These are phyloP conservation scores for Wickerhamomyces hampshirensis DNA, from an alignment of 805 yeast species.

Conservation along the genomic window DNA sequence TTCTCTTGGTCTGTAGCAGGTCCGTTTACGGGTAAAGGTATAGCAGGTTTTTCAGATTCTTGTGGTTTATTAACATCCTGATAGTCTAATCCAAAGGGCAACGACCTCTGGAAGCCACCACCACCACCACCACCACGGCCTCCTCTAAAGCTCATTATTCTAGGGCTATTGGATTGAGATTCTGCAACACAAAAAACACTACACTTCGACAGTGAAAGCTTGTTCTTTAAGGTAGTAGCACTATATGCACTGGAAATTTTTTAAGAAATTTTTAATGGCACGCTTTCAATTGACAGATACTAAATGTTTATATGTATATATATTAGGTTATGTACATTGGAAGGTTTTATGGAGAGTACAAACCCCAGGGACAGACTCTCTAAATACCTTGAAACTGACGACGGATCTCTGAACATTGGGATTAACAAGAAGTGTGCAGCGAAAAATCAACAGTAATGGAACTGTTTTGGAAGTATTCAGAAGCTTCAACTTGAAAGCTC, in stretches of 20 bases:
- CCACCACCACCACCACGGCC: slow-evolving; percentile 41
- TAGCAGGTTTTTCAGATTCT: slow-evolving; percentile 31
- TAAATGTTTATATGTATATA: too few relatives aligned
- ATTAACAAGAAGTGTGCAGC: too few relatives aligned
- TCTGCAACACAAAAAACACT: too few relatives aligned
- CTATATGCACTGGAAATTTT: slow-evolving; percentile 1
- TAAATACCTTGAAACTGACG: too few relatives aligned
- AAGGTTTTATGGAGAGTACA: too few relatives aligned
- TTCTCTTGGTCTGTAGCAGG: slow-evolving; percentile 47
- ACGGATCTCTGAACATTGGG: too few relatives aligned
- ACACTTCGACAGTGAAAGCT: too few relatives aligned
- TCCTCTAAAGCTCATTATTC: slow-evolving; percentile 49
- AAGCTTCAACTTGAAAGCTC: neutral
- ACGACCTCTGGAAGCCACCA: slow-evolving; percentile 31
- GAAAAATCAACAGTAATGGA: too few relatives aligned
- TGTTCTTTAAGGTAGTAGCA: neutral
- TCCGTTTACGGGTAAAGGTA: slow-evolving; percentile 63
- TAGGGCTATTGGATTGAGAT: neutral
- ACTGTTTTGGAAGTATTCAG: too few relatives aligned
- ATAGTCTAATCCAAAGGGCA: slow-evolving; percentile 74
- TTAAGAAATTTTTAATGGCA: slow-evolving; percentile 1
- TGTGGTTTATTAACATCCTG: slow-evolving; percentile 44
- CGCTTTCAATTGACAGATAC: slow-evolving; percentile 5
- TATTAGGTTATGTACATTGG: too few relatives aligned
- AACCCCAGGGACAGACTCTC: too few relatives aligned